Conservation (phyloP, 768 basidiomycete genomes). For the Holtermanniella nyarrowii region DNA sequence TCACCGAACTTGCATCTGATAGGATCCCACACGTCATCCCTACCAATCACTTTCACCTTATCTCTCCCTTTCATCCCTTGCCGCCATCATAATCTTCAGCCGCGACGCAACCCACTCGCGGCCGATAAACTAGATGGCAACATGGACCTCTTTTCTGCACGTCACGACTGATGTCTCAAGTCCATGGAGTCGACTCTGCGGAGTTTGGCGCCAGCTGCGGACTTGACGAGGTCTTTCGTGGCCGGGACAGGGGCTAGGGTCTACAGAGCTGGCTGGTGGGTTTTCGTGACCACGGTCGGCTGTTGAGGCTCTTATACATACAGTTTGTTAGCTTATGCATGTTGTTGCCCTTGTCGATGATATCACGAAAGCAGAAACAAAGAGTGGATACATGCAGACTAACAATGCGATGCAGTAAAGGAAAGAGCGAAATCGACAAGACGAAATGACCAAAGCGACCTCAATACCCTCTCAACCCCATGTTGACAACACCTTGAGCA, state of each 20-base stretch:
- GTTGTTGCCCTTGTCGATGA: not conserved
- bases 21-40: not conserved
- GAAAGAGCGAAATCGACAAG: slow-evolving; percentile 27
- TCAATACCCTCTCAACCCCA: not conserved
- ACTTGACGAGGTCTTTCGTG: too few species aligned
- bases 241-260: too few species aligned
- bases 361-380: not conserved
- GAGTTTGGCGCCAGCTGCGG: too few species aligned
- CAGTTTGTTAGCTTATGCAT: not conserved
- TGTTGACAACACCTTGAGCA: slow-evolving; percentile 49
- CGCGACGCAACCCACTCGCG: slow-evolving; percentile 15
- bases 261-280: not conserved
- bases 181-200: too few species aligned
- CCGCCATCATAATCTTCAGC: slow-evolving; percentile 30
- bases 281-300: not conserved
- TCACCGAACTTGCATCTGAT: too few species aligned
- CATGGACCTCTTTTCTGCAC: slow-evolving; percentile 8
- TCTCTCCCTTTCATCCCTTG: not conserved
- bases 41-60: not conserved
- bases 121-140: slow-evolving; percentile 35
- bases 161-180: too few species aligned
- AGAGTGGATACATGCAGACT: not conserved
- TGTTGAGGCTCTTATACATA: not conserved
- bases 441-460: not conserved
- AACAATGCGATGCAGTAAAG: slow-evolving; percentile 24